Base-by-base conservation (phyloP, 23 red algal species). In the Gracilariopsis chorda region DNA sequence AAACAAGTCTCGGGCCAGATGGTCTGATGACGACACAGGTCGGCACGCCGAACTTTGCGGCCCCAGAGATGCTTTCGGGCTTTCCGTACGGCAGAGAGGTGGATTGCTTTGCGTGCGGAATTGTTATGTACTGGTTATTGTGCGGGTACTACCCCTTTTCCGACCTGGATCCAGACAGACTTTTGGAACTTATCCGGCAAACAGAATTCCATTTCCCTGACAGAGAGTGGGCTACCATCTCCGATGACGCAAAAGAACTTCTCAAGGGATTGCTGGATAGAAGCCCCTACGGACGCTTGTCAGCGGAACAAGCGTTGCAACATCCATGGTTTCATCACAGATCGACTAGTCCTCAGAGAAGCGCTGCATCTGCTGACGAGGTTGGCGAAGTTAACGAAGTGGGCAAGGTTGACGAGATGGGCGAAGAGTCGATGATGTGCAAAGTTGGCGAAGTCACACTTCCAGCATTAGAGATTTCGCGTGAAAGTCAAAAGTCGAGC, bases 91-190 rank as follows among this genome's bases (percentile, higher is more conserved):
- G 85, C 8, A 24, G 68, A 67, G 76, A 89, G 28, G 94, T 96
- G 20, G 94, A 96, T 47, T 48, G 90, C 52, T 96, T 84, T 71
- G 86, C 94, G 30, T 80, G 76, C 27, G 94, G 94, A 24, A 87
- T 96, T 0, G 85, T 96, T 10, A 60, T 90, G 68, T 96, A 96
- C 53, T 92, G 72, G 37, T 63, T 96, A 42, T 71, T 96, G 1
- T 92, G 70, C 30, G 87, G 87, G 58, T 80, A 82, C 20, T 81
- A 78, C 35, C 94, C 94, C 9, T 96, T 96, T 70, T 51, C 40
- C 41, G 69, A 82, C 33, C 68, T 80, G 29, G 85, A 90, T 67
- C 70, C 86, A 30, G 49, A 48, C 41, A 77, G 63, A 90, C 53
- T 90, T 7, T 25, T 79, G 36, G 70, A 76, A 12, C 86, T 40